A percentile compares a stretch with the other conserved stretches of the same genome.
Conservation (phyloP, 768 basidiomycete genomes). For the Cubamyces lactineus region DNA sequence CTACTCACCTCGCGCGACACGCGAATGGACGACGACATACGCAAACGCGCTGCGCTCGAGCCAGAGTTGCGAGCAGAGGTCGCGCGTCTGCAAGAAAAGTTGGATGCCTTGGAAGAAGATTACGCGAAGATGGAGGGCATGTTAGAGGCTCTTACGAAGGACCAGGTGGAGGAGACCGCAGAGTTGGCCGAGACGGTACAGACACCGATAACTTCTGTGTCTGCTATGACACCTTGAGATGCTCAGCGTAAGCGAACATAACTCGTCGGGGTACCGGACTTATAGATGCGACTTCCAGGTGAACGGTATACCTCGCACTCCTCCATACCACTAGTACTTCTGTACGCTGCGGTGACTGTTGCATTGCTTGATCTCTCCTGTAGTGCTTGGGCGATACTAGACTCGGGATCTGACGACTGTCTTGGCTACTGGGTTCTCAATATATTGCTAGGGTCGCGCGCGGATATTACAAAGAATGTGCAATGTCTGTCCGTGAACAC, state of each 20-base stretch:
- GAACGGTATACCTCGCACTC: too few relatives aligned
- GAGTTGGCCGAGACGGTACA: slow-evolving; percentile 2
- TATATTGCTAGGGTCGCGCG: too few relatives aligned
- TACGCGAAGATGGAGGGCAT: slow-evolving; percentile 18
- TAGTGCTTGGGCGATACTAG: too few relatives aligned
- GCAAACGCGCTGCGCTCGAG: slow-evolving; percentile 31
- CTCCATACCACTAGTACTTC: too few relatives aligned
- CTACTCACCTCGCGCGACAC: slow-evolving; percentile 26
- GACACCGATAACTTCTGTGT: not conserved
- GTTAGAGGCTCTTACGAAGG: slow-evolving; percentile 16
- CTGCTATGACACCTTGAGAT: not conserved
- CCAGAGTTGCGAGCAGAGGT: slow-evolving; percentile 29
- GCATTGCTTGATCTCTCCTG: too few relatives aligned
- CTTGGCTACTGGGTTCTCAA: too few relatives aligned
- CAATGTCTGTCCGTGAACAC: too few relatives aligned
- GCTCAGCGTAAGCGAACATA: not conserved
- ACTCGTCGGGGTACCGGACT: not conserved
- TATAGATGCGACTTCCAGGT: not conserved
- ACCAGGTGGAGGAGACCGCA: slow-evolving; percentile 19
- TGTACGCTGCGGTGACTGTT: too few relatives aligned
- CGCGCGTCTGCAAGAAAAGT: slow-evolving; percentile 23
- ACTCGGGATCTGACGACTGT: too few relatives aligned
- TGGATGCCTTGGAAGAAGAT: slow-evolving; percentile 19
- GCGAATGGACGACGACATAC: slow-evolving; percentile 29
- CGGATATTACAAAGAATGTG: too few relatives aligned